phyloP scores from a whole-genome alignment of 176 grass and related monocot genomes.

The Cymbopogon citratus region DNA sequence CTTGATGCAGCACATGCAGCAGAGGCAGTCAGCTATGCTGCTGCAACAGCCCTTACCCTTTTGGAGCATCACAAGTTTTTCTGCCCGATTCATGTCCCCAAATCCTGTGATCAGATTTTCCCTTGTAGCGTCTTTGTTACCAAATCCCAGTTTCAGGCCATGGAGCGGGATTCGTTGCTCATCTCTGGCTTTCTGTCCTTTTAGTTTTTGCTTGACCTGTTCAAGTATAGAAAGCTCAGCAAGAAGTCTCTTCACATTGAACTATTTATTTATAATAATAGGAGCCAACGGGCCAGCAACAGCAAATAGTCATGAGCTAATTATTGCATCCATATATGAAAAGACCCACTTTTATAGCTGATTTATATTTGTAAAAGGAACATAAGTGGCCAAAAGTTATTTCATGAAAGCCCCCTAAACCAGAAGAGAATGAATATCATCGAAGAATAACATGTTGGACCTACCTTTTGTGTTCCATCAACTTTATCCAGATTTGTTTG shows the following conservation, averaged over 20 bases:
- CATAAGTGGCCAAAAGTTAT: not conserved
- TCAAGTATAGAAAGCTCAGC: not conserved
- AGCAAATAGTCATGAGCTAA: not conserved
- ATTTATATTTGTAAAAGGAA: not conserved
- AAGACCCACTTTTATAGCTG: not conserved
- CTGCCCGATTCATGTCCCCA: constrained; percentile 32
- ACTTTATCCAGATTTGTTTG: constrained; percentile 44
- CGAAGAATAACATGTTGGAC: not conserved
- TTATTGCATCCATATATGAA: not conserved
- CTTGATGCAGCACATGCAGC: constrained; percentile 80
- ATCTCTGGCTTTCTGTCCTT: constrained; percentile 16
- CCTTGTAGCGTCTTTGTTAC: constrained; percentile 55
- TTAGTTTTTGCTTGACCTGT: constrained; percentile 42
- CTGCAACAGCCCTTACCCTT: constrained; percentile 66
- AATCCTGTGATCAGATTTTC: constrained; percentile 46
- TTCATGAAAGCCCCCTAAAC: not conserved
- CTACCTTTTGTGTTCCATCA: constrained; percentile 53
- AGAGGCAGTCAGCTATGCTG: constrained; percentile 44
- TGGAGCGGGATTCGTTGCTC: constrained; percentile 25
- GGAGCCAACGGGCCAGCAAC: not conserved
- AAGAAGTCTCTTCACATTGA: not conserved
- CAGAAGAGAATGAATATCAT: not conserved
- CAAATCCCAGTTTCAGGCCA: constrained; percentile 60
- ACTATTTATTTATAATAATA: not conserved
- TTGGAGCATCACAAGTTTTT: constrained; percentile 39